phyloP scores from a whole-genome alignment of 441 rosid species.

The Biscutella auriculata region DNA sequence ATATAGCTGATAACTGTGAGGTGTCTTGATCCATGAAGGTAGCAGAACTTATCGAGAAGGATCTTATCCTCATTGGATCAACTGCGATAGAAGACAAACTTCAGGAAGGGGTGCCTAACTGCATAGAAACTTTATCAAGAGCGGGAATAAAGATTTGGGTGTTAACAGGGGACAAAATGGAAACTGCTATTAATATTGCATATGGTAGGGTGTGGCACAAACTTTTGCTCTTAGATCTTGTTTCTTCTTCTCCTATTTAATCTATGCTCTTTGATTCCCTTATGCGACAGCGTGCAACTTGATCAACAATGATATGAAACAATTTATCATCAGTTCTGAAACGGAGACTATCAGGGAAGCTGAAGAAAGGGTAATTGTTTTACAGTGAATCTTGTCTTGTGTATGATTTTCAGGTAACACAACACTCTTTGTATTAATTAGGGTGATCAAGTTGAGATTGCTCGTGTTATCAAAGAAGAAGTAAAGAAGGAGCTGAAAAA shows the following conservation, averaged over 20 bases:
- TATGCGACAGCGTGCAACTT: constrained; percentile 82
- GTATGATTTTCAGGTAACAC: constrained; percentile 59
- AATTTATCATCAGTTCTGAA: constrained; percentile 89
- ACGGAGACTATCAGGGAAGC: constrained; percentile 82
- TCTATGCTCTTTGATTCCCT: constrained; percentile 13
- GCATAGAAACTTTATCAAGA: constrained; percentile 93
- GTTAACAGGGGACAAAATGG: constrained; percentile 96
- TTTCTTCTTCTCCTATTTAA: constrained; percentile 16
- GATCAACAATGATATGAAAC: constrained; percentile 93
- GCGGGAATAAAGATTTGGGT: constrained; percentile 99
- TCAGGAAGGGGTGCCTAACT: constrained; percentile 97
- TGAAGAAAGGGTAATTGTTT: constrained; percentile 64
- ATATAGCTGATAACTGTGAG: constrained; percentile 7
- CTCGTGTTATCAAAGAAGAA: constrained; percentile 77
- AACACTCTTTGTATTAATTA: no score
- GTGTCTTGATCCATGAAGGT: constrained; percentile 45
- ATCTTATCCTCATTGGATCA: constrained; percentile 80
- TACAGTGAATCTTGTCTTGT: constrained; percentile 49
- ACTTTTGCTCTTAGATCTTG: not conserved
- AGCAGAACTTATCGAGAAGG: constrained; percentile 84
- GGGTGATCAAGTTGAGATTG: constrained; percentile 51
- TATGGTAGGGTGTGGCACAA: constrained; percentile 48
- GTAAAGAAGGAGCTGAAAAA: constrained; percentile 64
- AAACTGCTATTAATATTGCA: constrained; percentile 97
- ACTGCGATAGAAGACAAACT: constrained; percentile 99